These are phyloP conservation scores for Eremothecium sinecaudum DNA, from an alignment of 1,139 yeast species.

Conservation along the genomic window DNA sequence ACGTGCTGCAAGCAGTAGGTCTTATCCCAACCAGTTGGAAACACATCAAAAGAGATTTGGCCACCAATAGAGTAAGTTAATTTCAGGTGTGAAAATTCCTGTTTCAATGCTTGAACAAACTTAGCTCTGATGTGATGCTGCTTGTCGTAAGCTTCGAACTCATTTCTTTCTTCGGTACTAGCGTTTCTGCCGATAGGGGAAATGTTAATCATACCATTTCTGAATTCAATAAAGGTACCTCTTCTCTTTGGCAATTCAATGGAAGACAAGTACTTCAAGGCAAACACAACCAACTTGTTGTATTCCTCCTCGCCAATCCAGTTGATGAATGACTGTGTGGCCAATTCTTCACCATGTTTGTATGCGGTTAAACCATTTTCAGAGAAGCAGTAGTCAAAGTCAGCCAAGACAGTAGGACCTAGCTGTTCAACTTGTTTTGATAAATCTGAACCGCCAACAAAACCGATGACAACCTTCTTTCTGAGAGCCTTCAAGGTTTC, in stretches of 20 bases:
- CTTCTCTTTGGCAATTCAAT: slow-evolving; percentile 88
- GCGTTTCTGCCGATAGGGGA: slow-evolving; percentile 99
- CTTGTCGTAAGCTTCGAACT: slow-evolving; percentile 76
- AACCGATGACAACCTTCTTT: slow-evolving; percentile 88
- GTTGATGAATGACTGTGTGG: slow-evolving; percentile 84
- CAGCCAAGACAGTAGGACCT: slow-evolving; percentile 64
- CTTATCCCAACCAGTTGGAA: slow-evolving; percentile 99
- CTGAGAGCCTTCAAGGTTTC: slow-evolving; percentile 63
- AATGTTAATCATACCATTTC: slow-evolving; percentile 98
- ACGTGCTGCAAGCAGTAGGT: slow-evolving; percentile 95
- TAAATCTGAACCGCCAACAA: slow-evolving; percentile 96
- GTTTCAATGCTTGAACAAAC: slow-evolving; percentile 74
- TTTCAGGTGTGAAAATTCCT: slow-evolving; percentile 71
- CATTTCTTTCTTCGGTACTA: slow-evolving; percentile 84
- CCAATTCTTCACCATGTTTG: slow-evolving; percentile 77
- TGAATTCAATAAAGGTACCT: slow-evolving; percentile 96
- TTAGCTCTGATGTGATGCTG: slow-evolving; percentile 68
- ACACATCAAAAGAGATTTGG: slow-evolving; percentile 96
- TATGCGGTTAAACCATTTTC: slow-evolving; percentile 98
- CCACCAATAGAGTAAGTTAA: slow-evolving; percentile 98
- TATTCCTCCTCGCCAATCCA: slow-evolving; percentile 96
- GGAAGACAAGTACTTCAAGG: slow-evolving; percentile 73
- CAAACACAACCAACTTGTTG: slow-evolving; percentile 77
- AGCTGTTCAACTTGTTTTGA: slow-evolving; percentile 93
- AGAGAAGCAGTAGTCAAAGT: slow-evolving; percentile 91